phyloP scores from a whole-genome alignment of 2,329 filamentous ascomycete species.

The Penicillium sp. region DNA sequence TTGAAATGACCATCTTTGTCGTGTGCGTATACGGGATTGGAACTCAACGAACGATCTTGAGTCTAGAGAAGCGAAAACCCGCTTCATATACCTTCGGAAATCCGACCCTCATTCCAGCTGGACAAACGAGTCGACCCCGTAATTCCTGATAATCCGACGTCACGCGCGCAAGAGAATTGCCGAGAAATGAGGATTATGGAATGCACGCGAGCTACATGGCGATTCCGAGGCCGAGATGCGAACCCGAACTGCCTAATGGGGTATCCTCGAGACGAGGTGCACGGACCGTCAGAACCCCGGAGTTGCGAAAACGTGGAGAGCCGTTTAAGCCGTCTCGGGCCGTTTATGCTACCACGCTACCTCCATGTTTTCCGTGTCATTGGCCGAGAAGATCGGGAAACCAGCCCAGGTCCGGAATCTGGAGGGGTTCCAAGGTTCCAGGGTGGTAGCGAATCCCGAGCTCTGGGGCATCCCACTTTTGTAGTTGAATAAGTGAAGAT shows the following conservation, averaged over 20 bases:
- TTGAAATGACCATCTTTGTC: slow-evolving; percentile 3
- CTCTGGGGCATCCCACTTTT: background rate
- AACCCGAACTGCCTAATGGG: slow-evolving; percentile 2
- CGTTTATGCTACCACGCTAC: slow-evolving; percentile 1
- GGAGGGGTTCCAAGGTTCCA: background rate
- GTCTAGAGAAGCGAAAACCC: slow-evolving; percentile 1
- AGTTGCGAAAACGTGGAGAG: slow-evolving; percentile 2
- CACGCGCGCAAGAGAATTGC: background rate
- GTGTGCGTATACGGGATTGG: background rate
- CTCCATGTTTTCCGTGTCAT: background rate
- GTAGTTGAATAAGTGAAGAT: background rate
- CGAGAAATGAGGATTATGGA: background rate
- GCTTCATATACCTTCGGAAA: slow-evolving; percentile 6
- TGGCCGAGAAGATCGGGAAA: background rate
- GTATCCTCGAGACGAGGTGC: slow-evolving; percentile 9
- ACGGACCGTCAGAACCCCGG: background rate
- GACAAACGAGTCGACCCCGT: background rate
- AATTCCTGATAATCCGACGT: background rate
- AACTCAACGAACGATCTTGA: background rate
- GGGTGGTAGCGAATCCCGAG: background rate
- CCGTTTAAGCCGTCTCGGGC: slow-evolving; percentile 2
- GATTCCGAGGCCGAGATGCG: background rate
- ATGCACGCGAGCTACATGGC: background rate
- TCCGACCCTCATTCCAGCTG: background rate
- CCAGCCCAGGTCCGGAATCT: background rate